These are phyloP conservation scores for Metschnikowia rubicola DNA, from an alignment of 805 yeast species.

Conservation along the genomic window DNA sequence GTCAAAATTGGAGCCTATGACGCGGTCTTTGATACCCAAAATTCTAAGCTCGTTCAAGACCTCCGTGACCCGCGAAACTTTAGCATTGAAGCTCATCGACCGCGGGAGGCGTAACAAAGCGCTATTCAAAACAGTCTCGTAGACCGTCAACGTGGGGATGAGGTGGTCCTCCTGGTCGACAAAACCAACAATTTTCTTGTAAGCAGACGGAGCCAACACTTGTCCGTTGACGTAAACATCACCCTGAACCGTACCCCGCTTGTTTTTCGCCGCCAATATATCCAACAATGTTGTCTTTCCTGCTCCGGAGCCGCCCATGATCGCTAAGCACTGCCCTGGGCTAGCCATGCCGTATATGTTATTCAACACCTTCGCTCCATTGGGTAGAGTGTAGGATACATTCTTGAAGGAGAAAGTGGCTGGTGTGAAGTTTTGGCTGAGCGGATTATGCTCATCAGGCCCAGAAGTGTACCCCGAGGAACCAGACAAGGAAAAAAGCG, in stretches of 20 bases:
- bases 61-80: conserved; percentile 76
- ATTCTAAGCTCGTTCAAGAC: conserved; percentile 85
- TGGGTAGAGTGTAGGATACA: conserved; percentile 53
- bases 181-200: conserved; percentile 76
- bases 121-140: conserved; percentile 90
- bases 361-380: conserved; percentile 52
- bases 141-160: conserved; percentile 90
- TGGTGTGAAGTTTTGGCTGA: conserved; percentile 56
- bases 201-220: conserved; percentile 38
- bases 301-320: conserved; percentile 99
- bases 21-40: conserved; percentile 72
- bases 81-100: conserved; percentile 67
- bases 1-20: conserved; percentile 84
- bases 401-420: conserved; percentile 74
- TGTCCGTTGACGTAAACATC: conserved; percentile 74
- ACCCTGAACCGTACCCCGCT: conserved; percentile 71
- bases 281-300: conserved; percentile 94
- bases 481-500: conserved; percentile 46
- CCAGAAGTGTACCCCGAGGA: conserved; percentile 22
- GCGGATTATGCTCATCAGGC: conserved; percentile 31
- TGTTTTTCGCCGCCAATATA: conserved; percentile 83
- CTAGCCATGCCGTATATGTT: conserved; percentile 70
- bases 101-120: conserved; percentile 86
- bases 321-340: conserved; percentile 89
- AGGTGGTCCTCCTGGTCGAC: conserved; percentile 94